A percentile compares a stretch with the other conserved stretches of the same genome.
These are phyloP conservation scores for Cinnamomum micranthum DNA, from an alignment of 164 flowering plant genomes.

Conservation along the genomic window DNA sequence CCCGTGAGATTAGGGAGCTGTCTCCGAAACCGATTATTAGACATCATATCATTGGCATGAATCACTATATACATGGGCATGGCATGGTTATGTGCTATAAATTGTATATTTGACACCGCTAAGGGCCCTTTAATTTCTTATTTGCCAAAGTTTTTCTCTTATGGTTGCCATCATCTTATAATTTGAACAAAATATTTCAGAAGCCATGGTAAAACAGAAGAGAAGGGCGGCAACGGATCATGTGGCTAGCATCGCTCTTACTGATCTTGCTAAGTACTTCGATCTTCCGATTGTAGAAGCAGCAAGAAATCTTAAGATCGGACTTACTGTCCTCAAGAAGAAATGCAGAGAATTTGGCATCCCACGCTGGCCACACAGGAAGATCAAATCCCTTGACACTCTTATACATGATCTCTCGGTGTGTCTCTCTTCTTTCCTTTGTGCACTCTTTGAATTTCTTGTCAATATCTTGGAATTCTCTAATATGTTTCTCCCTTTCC, in stretches of 20 bases:
- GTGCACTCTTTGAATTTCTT: not conserved
- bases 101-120: not conserved
- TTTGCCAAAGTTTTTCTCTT: not conserved
- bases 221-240: slow-evolving; percentile 41
- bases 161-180: slow-evolving; percentile 9
- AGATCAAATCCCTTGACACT: slow-evolving; percentile 58
- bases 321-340: slow-evolving; percentile 58
- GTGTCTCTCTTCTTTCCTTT: slow-evolving; percentile 5
- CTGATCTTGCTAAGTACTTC: slow-evolving; percentile 55
- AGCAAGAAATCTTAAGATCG: slow-evolving; percentile 49
- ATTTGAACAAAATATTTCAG: slow-evolving; percentile 25
- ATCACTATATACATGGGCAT: not conserved
- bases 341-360: slow-evolving; percentile 69
- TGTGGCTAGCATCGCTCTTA: slow-evolving; percentile 39
- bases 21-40: not conserved
- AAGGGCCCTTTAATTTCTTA: not conserved
- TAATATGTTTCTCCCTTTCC: too few relatives aligned
- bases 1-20: not conserved
- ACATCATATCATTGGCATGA: not conserved
- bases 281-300: slow-evolving; percentile 61
- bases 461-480: not conserved
- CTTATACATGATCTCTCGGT: slow-evolving; percentile 67
- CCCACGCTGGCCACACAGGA: slow-evolving; percentile 75
- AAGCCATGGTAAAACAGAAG: slow-evolving; percentile 26
- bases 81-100: not conserved